Base-by-base conservation (phyloP, 768 basidiomycete genomes). In the Trametes punicea region DNA sequence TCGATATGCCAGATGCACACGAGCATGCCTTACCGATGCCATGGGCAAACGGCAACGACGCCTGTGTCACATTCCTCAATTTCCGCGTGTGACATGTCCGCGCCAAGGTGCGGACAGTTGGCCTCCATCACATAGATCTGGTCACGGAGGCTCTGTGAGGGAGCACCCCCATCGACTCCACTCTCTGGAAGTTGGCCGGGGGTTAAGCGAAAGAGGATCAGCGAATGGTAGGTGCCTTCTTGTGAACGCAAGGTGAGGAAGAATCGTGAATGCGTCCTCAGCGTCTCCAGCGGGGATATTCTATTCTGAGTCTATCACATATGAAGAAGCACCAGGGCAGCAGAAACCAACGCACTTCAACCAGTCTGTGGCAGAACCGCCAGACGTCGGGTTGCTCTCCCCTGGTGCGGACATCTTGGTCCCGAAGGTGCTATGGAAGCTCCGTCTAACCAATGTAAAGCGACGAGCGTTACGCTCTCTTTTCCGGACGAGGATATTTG, bases 91-190 rank as follows among this genome's bases (percentile, higher is more conserved):
- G 84, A 86, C 69, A 90, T 75, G 52, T 90, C 88, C 20, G 88
- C 88, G 2, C 88, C 88, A 7, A 90, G 76, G 71, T 92, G 90
- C 4, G 89, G 89, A 67, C 89, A 91, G 9, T 77, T 81, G 4
- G 86, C 81, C 69, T 91, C 88, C 88, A 92, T 91, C 7, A 81
- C 82, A 65, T 90, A 91, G 11, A 90, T 73, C 61, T 88, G 72
- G 26, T 66, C 56, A 13, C 66, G 51, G 5, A 56, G 34, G 25
- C 6, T 39, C 31, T 49, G 55, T 3, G 41, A 20, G 9, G 36
- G 30, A 47, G 64, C 56, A 13, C 42, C 60, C 6, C 51, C 20
- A 29, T 34, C 46, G 7, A 27, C 55, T n/a, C 20, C 48, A 20
- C 45, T 57, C 16, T 50, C 59, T 23, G 29, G 33, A n/a, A 34